Base-by-base conservation (phyloP, 805 yeast genomes). In the Wickerhamiella spandovensis region DNA sequence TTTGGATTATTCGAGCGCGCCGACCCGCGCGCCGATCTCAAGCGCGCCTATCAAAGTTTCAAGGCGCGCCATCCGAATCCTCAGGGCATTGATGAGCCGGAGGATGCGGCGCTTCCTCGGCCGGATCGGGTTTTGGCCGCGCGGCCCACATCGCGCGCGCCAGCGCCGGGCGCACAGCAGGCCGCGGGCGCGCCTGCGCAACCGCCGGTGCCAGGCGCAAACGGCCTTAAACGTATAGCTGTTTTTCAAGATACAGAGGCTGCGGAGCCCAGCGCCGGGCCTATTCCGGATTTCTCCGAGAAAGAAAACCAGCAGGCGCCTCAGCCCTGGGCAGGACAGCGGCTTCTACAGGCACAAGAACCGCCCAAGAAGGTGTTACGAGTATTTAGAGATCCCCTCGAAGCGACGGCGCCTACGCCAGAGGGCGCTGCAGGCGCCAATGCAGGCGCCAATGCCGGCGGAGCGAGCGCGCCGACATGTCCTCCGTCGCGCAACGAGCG, bases 301-400 rank as follows among this genome's bases (percentile, higher is more conserved):
- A 84, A 84, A 61, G 95, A 86, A 61, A 86, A 86, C 60, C 65
- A 62, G 6, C 42, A 75, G 20, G 66, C 68, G 1, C 71, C 87
- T 0, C 69, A 67, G 8, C 74, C 81, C 0, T 80, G 90, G 84
- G 68, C 67, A 13, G 88, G 90, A 0, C 82, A 83, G 57, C 69
- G 54, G 7, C 47, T 65, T 50, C 56, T 53, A 2, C 52, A 43
- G 35, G 32, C 20, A 3, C 5, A 7, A 5, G 25, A 21, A 5
- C 45, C 32, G 12, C 20, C 30, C 5, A 22, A 23, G 8, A 43
- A 23, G 22, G 3, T 23, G 7, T 13, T 43, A 7, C 7, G 6
- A 15, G 45, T 43, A 6, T 43, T 22, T 18, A 2, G 45, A 2
- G 45, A 43, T 23, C 2, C 25, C 30, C 13, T 4, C 15, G 23